Conservation (phyloP, 2,329 filamentous ascomycete species). For the Colletotrichum sojae region DNA sequence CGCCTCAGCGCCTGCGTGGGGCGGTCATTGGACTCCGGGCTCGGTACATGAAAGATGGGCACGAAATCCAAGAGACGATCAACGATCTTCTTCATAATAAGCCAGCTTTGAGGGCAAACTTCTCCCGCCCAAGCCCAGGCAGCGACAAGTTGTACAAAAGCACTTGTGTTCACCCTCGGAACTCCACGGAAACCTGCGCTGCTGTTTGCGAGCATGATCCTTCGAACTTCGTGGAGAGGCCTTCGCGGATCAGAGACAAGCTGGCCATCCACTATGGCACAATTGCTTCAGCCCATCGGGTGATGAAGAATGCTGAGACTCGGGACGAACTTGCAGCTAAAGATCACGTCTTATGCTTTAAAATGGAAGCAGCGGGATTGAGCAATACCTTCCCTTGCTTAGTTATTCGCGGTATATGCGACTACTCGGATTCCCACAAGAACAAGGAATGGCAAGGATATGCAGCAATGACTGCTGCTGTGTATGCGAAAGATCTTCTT, state of each 20-base stretch:
- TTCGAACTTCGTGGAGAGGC: neutral
- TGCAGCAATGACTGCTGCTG: conserved; percentile 51
- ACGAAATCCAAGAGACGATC: too few species aligned
- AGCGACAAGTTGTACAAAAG: conserved; percentile 44
- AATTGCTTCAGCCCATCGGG: conserved; percentile 42
- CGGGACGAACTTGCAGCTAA: conserved; percentile 47
- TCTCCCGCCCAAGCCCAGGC: conserved; percentile 51
- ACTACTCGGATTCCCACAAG: conserved; percentile 57
- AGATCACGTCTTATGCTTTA: conserved; percentile 43
- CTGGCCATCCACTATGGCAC: conserved; percentile 38
- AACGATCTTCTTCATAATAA: neutral
- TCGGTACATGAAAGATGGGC: too few species aligned
- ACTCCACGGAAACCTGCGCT: neutral
- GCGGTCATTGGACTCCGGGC: conserved; percentile 35
- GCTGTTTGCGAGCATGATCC: neutral
- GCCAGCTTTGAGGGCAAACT: conserved; percentile 52
- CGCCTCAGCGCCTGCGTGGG: neutral
- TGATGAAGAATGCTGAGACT: conserved; percentile 18
- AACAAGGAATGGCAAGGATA: conserved; percentile 54
- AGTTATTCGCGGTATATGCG: conserved; percentile 53
- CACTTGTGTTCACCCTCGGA: too few species aligned
- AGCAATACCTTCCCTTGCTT: conserved; percentile 47
- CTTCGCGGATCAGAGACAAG: neutral
- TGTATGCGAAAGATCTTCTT: conserved; percentile 44
- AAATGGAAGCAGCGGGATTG: conserved; percentile 48